phyloP scores from a whole-genome alignment of 2,329 filamentous ascomycete species.

The Coniella vitis region DNA sequence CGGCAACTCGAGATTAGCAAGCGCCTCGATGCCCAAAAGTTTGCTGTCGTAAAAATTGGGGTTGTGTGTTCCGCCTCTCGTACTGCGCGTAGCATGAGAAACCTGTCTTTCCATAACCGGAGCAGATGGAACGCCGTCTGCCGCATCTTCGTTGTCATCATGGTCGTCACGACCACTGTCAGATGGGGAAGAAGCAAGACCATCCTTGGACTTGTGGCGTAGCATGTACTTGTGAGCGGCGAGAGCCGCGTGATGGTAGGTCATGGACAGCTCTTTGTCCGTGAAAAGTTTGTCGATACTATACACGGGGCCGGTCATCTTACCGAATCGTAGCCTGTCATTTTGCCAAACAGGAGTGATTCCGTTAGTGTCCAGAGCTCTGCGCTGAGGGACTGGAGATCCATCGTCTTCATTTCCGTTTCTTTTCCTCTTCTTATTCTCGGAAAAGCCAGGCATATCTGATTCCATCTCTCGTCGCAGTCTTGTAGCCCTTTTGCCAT shows the following conservation, averaged over 20 bases:
- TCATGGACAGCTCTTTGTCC: conserved; percentile 61
- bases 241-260: conserved; percentile 56
- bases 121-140: conserved; percentile 40
- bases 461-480: conserved; percentile 52
- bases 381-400: conserved; percentile 52
- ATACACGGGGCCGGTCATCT: conserved; percentile 54
- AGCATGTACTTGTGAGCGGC: conserved; percentile 57
- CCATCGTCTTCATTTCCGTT: conserved; percentile 55
- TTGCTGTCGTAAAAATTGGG: conserved; percentile 53
- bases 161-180: conserved; percentile 47
- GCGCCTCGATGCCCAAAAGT: conserved; percentile 52
- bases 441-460: conserved; percentile 47
- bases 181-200: conserved; percentile 42
- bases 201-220: conserved; percentile 48
- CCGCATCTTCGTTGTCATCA: conserved; percentile 38
- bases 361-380: conserved; percentile 47
- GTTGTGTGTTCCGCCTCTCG: conserved; percentile 43
- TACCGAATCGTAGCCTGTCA: conserved; percentile 48
- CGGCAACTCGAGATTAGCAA: conserved; percentile 52
- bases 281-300: conserved; percentile 66
- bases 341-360: conserved; percentile 58
- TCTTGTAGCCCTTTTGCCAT: conserved; percentile 56
- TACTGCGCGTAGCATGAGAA: conserved; percentile 59
- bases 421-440: conserved; percentile 57
- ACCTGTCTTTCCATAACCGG: conserved; percentile 56